phyloP scores from a whole-genome alignment of 768 basidiomycete genomes.

The Agaricus bisporus region DNA sequence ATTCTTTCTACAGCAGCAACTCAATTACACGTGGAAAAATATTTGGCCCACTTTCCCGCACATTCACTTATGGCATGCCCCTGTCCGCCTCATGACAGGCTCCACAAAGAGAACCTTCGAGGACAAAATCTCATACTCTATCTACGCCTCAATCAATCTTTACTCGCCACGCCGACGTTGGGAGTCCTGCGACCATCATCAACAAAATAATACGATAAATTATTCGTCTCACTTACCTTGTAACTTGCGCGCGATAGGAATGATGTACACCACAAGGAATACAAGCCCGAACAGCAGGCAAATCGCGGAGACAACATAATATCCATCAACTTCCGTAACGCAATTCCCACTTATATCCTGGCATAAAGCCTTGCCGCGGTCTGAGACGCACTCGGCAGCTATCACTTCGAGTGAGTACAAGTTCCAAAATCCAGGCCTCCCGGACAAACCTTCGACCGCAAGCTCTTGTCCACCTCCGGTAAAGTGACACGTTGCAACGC shows the following conservation, averaged over 20 bases:
- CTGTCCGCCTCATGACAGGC: neutral
- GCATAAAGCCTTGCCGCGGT: constrained; percentile 81
- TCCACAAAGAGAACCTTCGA: neutral
- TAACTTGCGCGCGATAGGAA: constrained; percentile 78
- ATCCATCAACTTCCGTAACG: constrained; percentile 83
- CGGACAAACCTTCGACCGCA: constrained; percentile 44
- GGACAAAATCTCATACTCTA: neutral
- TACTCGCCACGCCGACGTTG: constrained; percentile 67
- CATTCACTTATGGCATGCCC: constrained; percentile 5
- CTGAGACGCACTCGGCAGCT: constrained; percentile 90
- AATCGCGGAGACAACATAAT: constrained; percentile 77
- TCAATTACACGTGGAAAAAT: constrained; percentile 37
- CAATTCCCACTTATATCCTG: constrained; percentile 72
- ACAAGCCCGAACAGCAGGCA: constrained; percentile 75
- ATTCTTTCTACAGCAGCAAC: constrained; percentile 14
- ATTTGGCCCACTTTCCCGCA: constrained; percentile 19
- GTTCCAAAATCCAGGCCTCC: neutral
- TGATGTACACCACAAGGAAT: constrained; percentile 68
- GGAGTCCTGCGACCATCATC: constrained; percentile 42
- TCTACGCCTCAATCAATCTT: constrained; percentile 33
- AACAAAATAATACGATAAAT: constrained; percentile 3
- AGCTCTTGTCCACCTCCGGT: constrained; percentile 48
- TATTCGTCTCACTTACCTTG: constrained; percentile 56
- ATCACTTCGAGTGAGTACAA: constrained; percentile 12
- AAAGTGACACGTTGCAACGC: constrained; percentile 76